A percentile compares a stretch with the other conserved stretches of the same genome.
Evolutionary conservation across 1,284 basidiomycete genomes (phyloP).

Genomic region (Apiotrichum montevideense): DNA sequence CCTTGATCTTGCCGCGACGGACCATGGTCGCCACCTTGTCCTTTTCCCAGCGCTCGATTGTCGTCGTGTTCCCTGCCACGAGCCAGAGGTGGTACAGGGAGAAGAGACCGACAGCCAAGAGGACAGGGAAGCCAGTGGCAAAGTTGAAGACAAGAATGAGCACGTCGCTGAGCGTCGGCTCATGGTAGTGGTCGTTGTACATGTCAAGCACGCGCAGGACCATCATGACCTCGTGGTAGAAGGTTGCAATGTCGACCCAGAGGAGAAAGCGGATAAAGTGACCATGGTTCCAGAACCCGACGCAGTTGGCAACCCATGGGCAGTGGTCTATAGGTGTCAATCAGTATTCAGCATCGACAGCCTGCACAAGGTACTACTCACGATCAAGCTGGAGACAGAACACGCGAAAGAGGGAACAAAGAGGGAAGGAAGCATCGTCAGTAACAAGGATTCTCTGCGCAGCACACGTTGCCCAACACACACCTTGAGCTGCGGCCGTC

Average conservation of each 20-base stretch:
- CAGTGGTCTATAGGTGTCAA: conserved; percentile 69
- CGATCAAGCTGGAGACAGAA: conserved; percentile 28
- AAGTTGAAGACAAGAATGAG: conserved; percentile 84
- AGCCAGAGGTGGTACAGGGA: conserved; percentile 86
- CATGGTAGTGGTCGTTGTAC: conserved; percentile 52
- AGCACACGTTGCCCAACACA: conserved; percentile 48
- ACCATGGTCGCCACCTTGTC: conserved; percentile 84
- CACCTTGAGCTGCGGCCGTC: conserved; percentile 47
- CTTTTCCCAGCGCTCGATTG: conserved; percentile 97
- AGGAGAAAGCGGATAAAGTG: conserved; percentile 90
- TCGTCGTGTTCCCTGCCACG: conserved; percentile 78
- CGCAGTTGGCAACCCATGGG: conserved; percentile 49
- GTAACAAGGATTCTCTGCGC: neutral
- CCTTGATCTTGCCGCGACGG: conserved; percentile 74
- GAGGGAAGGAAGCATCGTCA: neutral
- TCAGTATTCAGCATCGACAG: neutral
- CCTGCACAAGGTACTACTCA: conserved; percentile 4
- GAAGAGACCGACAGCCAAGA: conserved; percentile 78
- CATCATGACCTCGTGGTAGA: conserved; percentile 75
- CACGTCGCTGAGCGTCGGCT: conserved; percentile 63
- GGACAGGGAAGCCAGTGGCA: conserved; percentile 73
- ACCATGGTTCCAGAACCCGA: conserved; percentile 82
- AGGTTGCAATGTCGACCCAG: conserved; percentile 68
- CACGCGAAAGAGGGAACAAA: no score
- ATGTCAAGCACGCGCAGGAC: conserved; percentile 57